phyloP scores from a whole-genome alignment of 371 early-diverging fungal species.

The Dichotomocladium elegans region DNA sequence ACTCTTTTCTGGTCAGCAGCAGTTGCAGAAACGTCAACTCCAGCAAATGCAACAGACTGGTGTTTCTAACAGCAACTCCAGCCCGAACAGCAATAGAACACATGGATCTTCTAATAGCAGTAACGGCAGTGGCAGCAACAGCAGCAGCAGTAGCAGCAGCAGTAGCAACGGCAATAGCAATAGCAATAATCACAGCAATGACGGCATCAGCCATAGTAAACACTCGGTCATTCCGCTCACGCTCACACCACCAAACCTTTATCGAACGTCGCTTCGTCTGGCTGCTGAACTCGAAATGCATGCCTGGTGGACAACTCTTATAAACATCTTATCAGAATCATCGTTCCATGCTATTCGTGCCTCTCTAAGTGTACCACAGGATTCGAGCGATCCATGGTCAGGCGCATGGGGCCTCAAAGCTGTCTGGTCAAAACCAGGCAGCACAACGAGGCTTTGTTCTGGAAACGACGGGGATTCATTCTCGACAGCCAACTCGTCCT shows the following conservation, averaged over 20 bases:
- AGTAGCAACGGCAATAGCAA: conserved; percentile 8
- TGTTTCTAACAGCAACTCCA: conserved; percentile 14
- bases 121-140: not conserved
- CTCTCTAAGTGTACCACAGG: conserved; percentile 43
- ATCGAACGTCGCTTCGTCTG: conserved; percentile 39
- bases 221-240: conserved; percentile 24
- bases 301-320: conserved; percentile 43
- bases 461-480: too few species aligned
- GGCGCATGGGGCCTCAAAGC: conserved; percentile 52
- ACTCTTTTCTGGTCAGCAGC: conserved; percentile 36
- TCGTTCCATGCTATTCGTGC: conserved; percentile 43
- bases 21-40: conserved; percentile 28
- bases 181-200: not conserved
- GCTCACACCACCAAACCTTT: conserved; percentile 45
- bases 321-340: conserved; percentile 34
- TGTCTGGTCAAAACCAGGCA: conserved; percentile 22
- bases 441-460: too few species aligned
- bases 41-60: conserved; percentile 25
- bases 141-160: conserved; percentile 6
- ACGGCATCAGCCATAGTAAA: conserved; percentile 12
- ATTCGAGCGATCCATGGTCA: conserved; percentile 41
- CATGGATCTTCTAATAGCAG: too few species aligned
- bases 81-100: too few species aligned
- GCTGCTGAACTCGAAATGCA: conserved; percentile 39
- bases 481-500: too few species aligned